These are phyloP conservation scores for Chrysochromulina parva DNA, from an alignment of 78 protist species.

Conservation along the genomic window DNA sequence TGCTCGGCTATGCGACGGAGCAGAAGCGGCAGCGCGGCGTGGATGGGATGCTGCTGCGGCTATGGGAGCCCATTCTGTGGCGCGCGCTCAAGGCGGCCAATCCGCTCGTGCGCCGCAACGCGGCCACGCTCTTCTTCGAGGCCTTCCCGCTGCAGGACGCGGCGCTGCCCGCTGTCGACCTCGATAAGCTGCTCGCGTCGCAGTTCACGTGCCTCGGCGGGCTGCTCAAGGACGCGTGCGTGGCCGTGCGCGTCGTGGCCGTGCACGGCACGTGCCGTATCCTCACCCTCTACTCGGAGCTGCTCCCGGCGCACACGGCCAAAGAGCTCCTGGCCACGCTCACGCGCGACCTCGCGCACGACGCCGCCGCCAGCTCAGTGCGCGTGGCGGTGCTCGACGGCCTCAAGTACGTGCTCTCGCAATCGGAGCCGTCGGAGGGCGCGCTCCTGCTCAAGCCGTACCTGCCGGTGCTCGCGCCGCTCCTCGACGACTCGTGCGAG, in stretches of 20 bases:
- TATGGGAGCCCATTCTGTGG: conserved; percentile 69
- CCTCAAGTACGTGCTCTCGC: conserved; percentile 13
- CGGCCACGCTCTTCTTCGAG: conserved; percentile 58
- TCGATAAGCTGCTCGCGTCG: conserved; percentile 35
- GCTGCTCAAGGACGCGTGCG: conserved; percentile 51
- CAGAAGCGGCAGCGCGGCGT: conserved; percentile 60
- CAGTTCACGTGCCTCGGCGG: conserved; percentile 47
- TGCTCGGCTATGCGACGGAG: conserved; percentile 43
- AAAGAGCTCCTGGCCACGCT: neutral
- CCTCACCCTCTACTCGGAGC: conserved; percentile 62
- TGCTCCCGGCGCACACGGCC: conserved; percentile 37
- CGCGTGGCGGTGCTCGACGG: conserved; percentile 62
- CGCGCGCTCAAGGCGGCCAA: conserved; percentile 65
- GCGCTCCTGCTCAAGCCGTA: neutral
- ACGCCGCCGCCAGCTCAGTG: conserved; percentile 33
- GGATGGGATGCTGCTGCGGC: conserved; percentile 64
- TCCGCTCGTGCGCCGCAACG: conserved; percentile 64
- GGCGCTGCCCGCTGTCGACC: conserved; percentile 7
- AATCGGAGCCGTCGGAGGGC: conserved; percentile 3
- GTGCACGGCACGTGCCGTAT: conserved; percentile 51
- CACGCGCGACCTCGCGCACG: conserved; percentile 51
- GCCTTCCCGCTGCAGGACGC: conserved; percentile 67
- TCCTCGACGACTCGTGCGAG: conserved; percentile 59
- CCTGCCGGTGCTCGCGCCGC: conserved; percentile 7
- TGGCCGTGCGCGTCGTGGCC: conserved; percentile 52